These are phyloP conservation scores for Chalciporus pseudorubinellus DNA, from an alignment of 768 basidiomycete species.

Conservation along the genomic window DNA sequence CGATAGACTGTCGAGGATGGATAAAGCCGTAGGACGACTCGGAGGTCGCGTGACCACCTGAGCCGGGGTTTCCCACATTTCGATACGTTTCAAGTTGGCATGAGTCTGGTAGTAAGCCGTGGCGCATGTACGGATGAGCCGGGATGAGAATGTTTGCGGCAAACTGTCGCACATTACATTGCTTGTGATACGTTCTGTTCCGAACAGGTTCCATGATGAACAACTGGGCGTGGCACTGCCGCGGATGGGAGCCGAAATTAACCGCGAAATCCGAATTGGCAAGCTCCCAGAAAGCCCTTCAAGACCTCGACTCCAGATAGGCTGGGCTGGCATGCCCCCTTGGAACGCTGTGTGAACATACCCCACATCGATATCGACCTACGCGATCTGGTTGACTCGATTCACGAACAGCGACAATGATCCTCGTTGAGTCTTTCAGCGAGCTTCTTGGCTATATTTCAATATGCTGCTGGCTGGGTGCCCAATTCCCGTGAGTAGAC, in stretches of 20 bases:
- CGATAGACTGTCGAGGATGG: conserved; percentile 39
- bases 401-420: conserved; percentile 9
- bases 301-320: background rate
- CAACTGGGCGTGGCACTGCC: background rate
- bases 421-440: conserved; percentile 41
- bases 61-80: no score
- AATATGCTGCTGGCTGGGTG: conserved; percentile 79
- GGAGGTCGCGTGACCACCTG: background rate
- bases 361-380: conserved; percentile 8
- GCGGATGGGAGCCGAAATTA: background rate
- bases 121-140: no score
- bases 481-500: conserved; percentile 79
- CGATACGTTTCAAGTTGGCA: no score
- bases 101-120: no score
- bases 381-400: background rate
- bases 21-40: conserved; percentile 22
- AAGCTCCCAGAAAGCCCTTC: no score
- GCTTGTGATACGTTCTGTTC: no score
- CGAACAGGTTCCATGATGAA: no score
- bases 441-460: conserved; percentile 68
- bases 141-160: no score
- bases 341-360: conserved; percentile 17
- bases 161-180: no score
- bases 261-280: no score
- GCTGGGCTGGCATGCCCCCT: background rate